phyloP scores from a whole-genome alignment of 352 stramenopile genomes.

The Pythium sukuiense region DNA sequence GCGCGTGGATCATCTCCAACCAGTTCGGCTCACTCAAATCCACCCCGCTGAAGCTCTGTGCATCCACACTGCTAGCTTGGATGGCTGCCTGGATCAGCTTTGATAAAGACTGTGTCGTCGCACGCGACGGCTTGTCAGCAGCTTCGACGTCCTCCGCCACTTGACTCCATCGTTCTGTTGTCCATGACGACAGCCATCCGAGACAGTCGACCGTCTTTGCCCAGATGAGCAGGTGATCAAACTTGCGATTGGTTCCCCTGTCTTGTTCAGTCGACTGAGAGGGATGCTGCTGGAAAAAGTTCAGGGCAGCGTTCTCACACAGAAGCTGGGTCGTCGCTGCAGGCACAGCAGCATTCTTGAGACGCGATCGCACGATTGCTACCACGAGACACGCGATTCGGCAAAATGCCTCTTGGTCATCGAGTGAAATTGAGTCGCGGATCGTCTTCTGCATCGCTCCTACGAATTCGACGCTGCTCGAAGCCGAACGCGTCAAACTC shows the following conservation, averaged over 20 bases:
- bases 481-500: not conserved
- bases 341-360: not conserved
- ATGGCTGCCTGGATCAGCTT: not conserved
- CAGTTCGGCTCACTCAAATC: not conserved
- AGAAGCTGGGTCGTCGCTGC: not conserved
- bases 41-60: not conserved
- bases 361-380: not conserved
- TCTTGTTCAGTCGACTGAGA: not conserved
- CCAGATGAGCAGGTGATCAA: constrained; percentile 1
- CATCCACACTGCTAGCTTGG: not conserved
- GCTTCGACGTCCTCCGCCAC: not conserved
- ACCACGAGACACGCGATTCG: not conserved
- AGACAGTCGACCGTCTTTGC: constrained; percentile 2
- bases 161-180: not conserved
- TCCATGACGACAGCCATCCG: not conserved
- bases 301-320: not conserved
- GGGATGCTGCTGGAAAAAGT: not conserved
- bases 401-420: constrained; percentile 1
- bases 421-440: constrained; percentile 2
- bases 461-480: not conserved
- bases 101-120: not conserved
- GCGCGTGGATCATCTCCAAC: not conserved
- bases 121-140: not conserved
- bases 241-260: not conserved
- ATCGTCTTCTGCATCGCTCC: not conserved